Conservation (phyloP, 768 basidiomycete species). For the Leccinum subgranulosum region DNA sequence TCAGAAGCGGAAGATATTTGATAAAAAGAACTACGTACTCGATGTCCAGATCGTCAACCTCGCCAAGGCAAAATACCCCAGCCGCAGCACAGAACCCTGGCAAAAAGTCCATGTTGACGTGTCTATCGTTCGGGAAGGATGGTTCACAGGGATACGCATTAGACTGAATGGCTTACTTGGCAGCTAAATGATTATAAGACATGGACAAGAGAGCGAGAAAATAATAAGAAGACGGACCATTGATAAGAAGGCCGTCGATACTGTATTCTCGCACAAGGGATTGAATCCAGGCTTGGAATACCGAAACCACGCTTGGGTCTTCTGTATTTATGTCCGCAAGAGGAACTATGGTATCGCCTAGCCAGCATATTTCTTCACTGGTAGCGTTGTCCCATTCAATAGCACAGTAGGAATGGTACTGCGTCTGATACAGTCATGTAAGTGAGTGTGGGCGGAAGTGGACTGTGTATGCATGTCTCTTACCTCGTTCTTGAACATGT, state of each 20-base stretch:
- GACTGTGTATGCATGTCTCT: slow-evolving; percentile 8
- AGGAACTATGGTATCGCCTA: slow-evolving; percentile 72
- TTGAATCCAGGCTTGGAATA: slow-evolving; percentile 68
- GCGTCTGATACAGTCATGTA: slow-evolving; percentile 37
- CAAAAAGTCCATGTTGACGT: slow-evolving; percentile 77
- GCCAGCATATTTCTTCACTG: slow-evolving; percentile 76
- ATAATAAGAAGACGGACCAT: slow-evolving; percentile 39
- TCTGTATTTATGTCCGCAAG: slow-evolving; percentile 79
- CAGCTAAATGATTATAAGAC: slow-evolving; percentile 37
- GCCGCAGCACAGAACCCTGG: slow-evolving; percentile 68
- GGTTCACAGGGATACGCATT: not conserved
- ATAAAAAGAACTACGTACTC: slow-evolving; percentile 34
- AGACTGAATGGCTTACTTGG: slow-evolving; percentile 25
- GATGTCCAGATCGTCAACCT: slow-evolving; percentile 30
- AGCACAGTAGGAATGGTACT: slow-evolving; percentile 78
- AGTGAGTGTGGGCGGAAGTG: not conserved
- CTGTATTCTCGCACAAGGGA: slow-evolving; percentile 64
- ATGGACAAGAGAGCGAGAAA: not conserved
- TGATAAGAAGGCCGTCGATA: slow-evolving; percentile 87
- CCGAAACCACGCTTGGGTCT: slow-evolving; percentile 56
- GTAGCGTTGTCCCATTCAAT: slow-evolving; percentile 69
- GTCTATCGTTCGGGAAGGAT: slow-evolving; percentile 34
- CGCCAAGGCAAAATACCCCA: slow-evolving; percentile 84
- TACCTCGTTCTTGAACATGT: slow-evolving; percentile 65
- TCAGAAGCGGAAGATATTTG: slow-evolving; percentile 12